Percentiles rank a stretch among this genome's conserved stretches.
phyloP scores from a whole-genome alignment of 257 asterid genomes.

The Knoxia roxburghii region DNA sequence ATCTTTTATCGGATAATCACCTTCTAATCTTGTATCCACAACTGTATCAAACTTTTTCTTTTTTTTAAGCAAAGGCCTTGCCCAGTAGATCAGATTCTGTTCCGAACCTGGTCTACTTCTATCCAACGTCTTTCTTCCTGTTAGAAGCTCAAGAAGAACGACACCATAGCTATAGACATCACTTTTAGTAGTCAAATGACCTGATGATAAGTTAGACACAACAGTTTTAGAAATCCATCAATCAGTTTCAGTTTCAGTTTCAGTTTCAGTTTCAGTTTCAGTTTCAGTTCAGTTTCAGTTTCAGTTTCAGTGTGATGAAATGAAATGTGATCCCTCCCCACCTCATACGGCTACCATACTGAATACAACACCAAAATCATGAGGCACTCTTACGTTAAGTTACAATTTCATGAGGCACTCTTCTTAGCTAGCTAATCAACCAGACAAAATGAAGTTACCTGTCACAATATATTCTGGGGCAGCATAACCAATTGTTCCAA shows the following conservation, averaged over 20 bases:
- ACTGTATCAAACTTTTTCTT: conserved; percentile 59
- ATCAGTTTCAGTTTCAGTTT: too few relatives aligned
- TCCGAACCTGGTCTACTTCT: conserved; percentile 59
- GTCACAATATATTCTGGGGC: conserved; percentile 95
- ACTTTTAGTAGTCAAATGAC: conserved; percentile 67
- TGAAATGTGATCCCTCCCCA: too few relatives aligned
- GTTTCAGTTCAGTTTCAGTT: too few relatives aligned
- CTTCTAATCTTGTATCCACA: conserved; percentile 68
- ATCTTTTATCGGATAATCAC: conserved; percentile 65
- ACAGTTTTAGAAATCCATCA: too few relatives aligned
- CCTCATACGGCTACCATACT: too few relatives aligned
- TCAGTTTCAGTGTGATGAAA: too few relatives aligned
- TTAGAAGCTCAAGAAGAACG: conserved; percentile 75
- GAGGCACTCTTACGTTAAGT: too few relatives aligned
- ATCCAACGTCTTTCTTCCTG: conserved; percentile 71
- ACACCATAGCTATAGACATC: conserved; percentile 89
- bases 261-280: too few relatives aligned
- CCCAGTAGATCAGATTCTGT: conserved; percentile 86
- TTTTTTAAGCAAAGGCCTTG: conserved; percentile 59
- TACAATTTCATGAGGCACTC: too few relatives aligned
- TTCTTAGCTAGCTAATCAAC: too few relatives aligned
- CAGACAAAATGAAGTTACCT: conserved; percentile 39
- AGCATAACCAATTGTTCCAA: conserved; percentile 86
- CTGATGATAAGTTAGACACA: not conserved
- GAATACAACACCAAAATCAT: too few relatives aligned